These are phyloP conservation scores for Cladosporium sp. DNA, from an alignment of 2,329 filamentous ascomycete genomes.

Conservation along the genomic window DNA sequence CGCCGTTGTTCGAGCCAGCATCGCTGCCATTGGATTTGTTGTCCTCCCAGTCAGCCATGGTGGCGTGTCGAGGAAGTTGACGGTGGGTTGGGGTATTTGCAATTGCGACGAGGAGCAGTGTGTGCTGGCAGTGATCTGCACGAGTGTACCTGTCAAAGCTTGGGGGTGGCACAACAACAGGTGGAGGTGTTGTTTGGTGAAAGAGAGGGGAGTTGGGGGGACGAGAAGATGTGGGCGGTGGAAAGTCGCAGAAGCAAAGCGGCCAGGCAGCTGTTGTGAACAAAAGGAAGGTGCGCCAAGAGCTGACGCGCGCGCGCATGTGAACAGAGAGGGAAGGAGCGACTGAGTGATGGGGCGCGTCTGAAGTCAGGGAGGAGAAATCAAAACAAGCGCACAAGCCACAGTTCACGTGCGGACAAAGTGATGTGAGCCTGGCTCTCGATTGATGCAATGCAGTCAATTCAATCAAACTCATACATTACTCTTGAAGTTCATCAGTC, in stretches of 20 bases:
- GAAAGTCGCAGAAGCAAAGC: too few relatives aligned
- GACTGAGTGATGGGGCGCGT: not conserved
- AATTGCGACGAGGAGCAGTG: too few relatives aligned
- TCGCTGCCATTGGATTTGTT: not conserved
- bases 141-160: not conserved
- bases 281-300: not conserved
- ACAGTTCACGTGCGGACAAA: too few relatives aligned
- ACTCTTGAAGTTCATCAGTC: constrained; percentile 1
- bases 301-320: constrained; percentile 2
- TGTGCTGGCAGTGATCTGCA: not conserved
- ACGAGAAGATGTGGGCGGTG: too few relatives aligned
- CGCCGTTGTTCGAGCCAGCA: not conserved
- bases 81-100: not conserved
- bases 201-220: too few relatives aligned
- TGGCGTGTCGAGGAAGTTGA: not conserved
- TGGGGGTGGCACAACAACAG: too few relatives aligned
- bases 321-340: constrained; percentile 3
- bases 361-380: not conserved
- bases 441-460: not conserved
- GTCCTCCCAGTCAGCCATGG: not conserved
- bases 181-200: too few relatives aligned
- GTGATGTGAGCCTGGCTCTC: not conserved
- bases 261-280: not conserved
- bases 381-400: too few relatives aligned
- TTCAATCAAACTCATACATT: not conserved